Evolutionary conservation across 1,139 yeast species (phyloP), one percentile per base, ranked within the genome.

Genomic region (Lodderomyces theae): DNA sequence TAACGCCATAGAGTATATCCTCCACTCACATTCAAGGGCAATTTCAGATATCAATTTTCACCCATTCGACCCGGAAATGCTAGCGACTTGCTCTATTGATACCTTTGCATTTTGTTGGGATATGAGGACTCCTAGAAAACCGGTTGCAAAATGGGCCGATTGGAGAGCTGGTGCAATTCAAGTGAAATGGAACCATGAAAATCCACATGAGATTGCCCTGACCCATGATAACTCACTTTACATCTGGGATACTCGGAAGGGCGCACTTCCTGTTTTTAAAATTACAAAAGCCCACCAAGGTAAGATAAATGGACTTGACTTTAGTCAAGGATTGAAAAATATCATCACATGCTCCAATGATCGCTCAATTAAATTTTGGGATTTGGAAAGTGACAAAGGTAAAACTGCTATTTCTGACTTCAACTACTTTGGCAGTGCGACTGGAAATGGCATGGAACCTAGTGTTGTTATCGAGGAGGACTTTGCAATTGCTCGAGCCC

Each of bases 91-190:
- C 56, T 84, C 96, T 0, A 86, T 92, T 16, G 98, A 92, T 56
- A 84, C 96, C 0, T 85, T 80, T 56, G 83, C 89, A 12, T 78
- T 82, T 44, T 79, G 86, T 4, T 92, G 98, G 98, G 98, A 92
- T 62, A 71, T 90, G 73, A 70, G 98, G 45, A 72, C 82, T 9
- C 90, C 96, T 0, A 53, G 75, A 18, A 67, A 74, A 42, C 95
- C 97, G 0, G 82, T 79, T 3, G 76, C 77, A 42, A 77, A 82
- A 38, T 89, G 88, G 68, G 89, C 96, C 5, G 96, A 90, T 56
- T 92, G 96, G 95, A 69, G 87, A 45, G 95, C 97, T 0, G 95
- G 95, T 1, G 95, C 97, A 1, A 81, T 94, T 0, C 97, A 90
- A 58, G 96, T 89, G 12, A 89, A 90, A 59, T 92, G 97, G 97